phyloP scores from a whole-genome alignment of 1,284 basidiomycete genomes.

The Tilletia horrida region DNA sequence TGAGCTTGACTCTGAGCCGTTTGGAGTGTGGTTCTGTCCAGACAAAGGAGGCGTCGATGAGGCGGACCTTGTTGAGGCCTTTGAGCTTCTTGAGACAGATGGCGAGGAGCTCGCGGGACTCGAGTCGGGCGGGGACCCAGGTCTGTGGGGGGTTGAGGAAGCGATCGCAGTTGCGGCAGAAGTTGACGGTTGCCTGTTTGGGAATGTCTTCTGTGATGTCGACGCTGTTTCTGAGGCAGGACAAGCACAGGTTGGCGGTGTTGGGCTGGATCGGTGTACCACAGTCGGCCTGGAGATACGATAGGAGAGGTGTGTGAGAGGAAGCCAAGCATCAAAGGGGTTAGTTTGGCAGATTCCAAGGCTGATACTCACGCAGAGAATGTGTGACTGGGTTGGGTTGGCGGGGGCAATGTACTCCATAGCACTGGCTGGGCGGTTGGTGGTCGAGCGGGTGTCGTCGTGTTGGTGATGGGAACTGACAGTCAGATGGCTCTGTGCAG shows the following conservation, averaged over 20 bases:
- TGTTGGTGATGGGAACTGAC: no score
- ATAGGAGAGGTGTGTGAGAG: not conserved
- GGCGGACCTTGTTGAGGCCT: slow-evolving; percentile 84
- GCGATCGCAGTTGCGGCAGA: slow-evolving; percentile 92
- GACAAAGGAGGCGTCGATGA: slow-evolving; percentile 96
- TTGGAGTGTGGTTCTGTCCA: slow-evolving; percentile 99
- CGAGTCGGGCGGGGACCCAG: slow-evolving; percentile 82
- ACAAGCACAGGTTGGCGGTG: slow-evolving; percentile 92
- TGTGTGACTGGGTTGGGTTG: slow-evolving; percentile 3
- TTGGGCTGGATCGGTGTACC: slow-evolving; percentile 93
- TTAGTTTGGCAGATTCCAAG: no score
- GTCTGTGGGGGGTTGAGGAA: slow-evolving; percentile 85
- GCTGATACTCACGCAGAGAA: slow-evolving; percentile 17
- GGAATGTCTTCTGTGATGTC: slow-evolving; percentile 98
- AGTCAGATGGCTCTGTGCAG: no score
- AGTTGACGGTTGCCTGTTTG: slow-evolving; percentile 91
- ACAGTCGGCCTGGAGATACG: slow-evolving; percentile 51
- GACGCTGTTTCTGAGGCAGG: slow-evolving; percentile 81
- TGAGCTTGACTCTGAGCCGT: slow-evolving; percentile 84
- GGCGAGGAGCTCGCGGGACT: slow-evolving; percentile 83
- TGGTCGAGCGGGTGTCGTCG: no score
- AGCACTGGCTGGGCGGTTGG: no score
- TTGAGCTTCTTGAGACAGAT: slow-evolving; percentile 81
- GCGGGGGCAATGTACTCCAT: slow-evolving; percentile 14
- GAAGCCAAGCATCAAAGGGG: not conserved